Evolutionary conservation across 2,329 filamentous ascomycete species (phyloP), one percentile per base, ranked within the genome.

Genomic region (Cyphellophora attinorum): DNA sequence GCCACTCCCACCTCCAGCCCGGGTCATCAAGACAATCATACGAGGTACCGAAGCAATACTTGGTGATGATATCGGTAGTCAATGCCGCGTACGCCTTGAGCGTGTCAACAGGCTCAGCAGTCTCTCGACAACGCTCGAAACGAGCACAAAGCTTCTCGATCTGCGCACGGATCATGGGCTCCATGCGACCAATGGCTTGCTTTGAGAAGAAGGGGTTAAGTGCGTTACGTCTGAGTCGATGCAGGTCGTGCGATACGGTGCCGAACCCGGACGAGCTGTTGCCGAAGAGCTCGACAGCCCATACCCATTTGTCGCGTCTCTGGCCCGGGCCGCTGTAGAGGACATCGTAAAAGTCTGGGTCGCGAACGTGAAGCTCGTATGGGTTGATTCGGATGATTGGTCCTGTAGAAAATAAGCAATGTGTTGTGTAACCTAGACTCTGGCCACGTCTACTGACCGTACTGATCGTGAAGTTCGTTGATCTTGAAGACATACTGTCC

Each of bases 371-470:
- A 8, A 60, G 38, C 35, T 57, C 55, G 3, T 49, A 35, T 2
- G 57, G 56, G 14, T 42, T 52, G 37, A 60, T 49, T 5, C 56
- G 54, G 12, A 60, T 33, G 13, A 60, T 54, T 0, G 56, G 57
- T 1, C 40, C 40, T 38, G 14, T 5, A 11, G 3, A 5, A 6
- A 11, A 12, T 35, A 27, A 33, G 21, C 11, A 11, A 16, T 15
- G 2, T 13, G 31, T 13, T n/a, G 14, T 27, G 6, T 8, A 11
- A 13, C 27, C 18, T 17, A 27, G 12, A 11, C 13, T 16, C 14
- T 12, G 25, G 15, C 11, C 13, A 27, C 14, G 4, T 4, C n/a
- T 13, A 27, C 25, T n/a, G 33, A 40, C 58, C 56, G 27, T 59
- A 60, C 39, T 45, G 34, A 5, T 50, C 27, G 39, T 61, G 57